Percentiles rank a stretch among this genome's conserved stretches.
These are phyloP conservation scores for Phyllosticta ampelicida DNA, from an alignment of 2,329 filamentous ascomycete species.

Conservation along the genomic window DNA sequence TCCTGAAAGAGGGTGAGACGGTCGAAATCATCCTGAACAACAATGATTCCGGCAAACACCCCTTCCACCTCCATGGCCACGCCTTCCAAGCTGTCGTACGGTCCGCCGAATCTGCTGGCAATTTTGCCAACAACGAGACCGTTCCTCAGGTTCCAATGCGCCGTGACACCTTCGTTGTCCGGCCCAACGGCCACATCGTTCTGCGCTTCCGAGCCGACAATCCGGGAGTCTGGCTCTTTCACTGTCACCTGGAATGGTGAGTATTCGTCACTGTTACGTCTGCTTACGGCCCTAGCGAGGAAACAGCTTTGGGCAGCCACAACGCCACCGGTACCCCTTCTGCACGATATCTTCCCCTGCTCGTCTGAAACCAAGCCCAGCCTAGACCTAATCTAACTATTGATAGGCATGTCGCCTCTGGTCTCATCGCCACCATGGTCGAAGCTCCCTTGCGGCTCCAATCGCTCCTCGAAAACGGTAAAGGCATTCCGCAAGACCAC, in stretches of 20 bases:
- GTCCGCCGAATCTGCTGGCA: constrained; percentile 23
- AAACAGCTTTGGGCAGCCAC: not conserved
- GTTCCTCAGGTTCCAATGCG: constrained; percentile 36
- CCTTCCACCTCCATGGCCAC: constrained; percentile 57
- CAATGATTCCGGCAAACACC: constrained; percentile 59
- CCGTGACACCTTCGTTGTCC: constrained; percentile 44
- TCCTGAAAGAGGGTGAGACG: constrained; percentile 56
- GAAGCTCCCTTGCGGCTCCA: constrained; percentile 45
- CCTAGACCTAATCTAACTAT: not conserved
- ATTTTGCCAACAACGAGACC: constrained; percentile 21
- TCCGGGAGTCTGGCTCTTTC: constrained; percentile 27
- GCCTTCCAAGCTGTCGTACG: constrained; percentile 27
- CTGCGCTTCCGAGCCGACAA: constrained; percentile 47
- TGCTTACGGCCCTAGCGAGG: not conserved
- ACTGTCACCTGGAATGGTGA: constrained; percentile 18
- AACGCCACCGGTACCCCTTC: not conserved
- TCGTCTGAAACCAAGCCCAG: constrained; percentile 4
- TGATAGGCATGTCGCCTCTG: constrained; percentile 40
- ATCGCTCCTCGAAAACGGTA: constrained; percentile 32
- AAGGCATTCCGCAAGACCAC: constrained; percentile 53
- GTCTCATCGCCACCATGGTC: constrained; percentile 42
- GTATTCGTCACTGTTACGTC: not conserved
- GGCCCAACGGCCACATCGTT: constrained; percentile 44
- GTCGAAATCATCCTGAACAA: constrained; percentile 72
- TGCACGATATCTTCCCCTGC: not conserved